Conservation (phyloP, 257 asterid genomes). For the Fraxinus quadrangulata region DNA sequence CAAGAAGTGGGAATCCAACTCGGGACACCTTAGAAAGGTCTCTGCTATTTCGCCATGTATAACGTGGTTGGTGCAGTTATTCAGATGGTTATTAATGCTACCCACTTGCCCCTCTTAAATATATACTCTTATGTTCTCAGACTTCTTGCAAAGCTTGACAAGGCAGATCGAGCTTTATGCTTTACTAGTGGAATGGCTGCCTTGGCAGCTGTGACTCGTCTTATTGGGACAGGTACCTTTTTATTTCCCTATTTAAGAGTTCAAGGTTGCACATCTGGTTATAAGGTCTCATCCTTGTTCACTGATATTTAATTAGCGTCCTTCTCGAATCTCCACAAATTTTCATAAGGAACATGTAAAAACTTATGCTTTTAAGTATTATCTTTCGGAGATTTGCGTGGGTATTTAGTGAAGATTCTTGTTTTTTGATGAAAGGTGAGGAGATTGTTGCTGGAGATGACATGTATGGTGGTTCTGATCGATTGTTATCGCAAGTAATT, state of each 20-base stretch:
- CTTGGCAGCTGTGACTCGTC: constrained; percentile 84
- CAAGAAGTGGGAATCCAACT: constrained; percentile 98
- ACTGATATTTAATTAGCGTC: not conserved
- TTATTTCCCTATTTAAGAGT: not conserved
- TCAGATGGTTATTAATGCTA: not conserved
- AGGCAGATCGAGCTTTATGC: constrained; percentile 86
- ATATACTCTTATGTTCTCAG: constrained; percentile 41
- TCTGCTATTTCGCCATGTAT: constrained; percentile 23
- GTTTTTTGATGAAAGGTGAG: constrained; percentile 49
- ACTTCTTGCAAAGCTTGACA: constrained; percentile 88
- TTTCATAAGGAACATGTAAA: not conserved
- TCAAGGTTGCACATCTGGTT: constrained; percentile 10
- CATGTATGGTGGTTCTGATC: constrained; percentile 97
- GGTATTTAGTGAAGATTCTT: not conserved
- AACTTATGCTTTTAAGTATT: not conserved
- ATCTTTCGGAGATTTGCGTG: not conserved
- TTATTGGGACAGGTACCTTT: constrained; percentile 64
- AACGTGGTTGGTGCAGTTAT: constrained; percentile 13
- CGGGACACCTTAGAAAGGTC: constrained; percentile 87
- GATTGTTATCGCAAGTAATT: constrained; percentile 73
- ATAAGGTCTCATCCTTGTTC: not conserved
- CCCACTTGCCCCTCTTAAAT: constrained; percentile 6
- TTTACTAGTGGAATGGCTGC: constrained; percentile 99
- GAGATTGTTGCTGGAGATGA: constrained; percentile 96
- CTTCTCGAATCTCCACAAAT: not conserved